Percentiles rank a stretch among this genome's conserved stretches.
phyloP scores from a whole-genome alignment of 306 rosid species.

The Prunus dulcis region DNA sequence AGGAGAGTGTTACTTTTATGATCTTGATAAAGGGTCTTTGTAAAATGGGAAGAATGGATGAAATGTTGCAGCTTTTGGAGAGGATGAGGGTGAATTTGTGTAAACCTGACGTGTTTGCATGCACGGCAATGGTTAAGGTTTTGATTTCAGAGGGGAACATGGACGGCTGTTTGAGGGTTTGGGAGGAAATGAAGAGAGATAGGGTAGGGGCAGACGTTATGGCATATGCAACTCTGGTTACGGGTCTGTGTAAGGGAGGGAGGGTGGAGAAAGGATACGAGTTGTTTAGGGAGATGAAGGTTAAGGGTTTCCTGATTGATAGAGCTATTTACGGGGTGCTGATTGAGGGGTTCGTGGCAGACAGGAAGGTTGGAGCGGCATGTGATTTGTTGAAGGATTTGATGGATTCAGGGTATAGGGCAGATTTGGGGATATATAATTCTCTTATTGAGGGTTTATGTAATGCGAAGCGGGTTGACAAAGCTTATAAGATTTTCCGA shows the following conservation, averaged over 20 bases:
- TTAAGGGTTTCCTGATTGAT: slow-evolving; percentile 64
- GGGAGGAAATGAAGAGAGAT: slow-evolving; percentile 81
- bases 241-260: slow-evolving; percentile 55
- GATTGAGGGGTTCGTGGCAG: slow-evolving; percentile 64
- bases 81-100: slow-evolving; percentile 69
- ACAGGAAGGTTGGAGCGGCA: slow-evolving; percentile 50
- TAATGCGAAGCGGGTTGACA: slow-evolving; percentile 50
- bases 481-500: slow-evolving; percentile 67
- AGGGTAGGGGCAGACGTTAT: slow-evolving; percentile 54
- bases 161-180: slow-evolving; percentile 66
- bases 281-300: slow-evolving; percentile 81
- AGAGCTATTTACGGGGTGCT: slow-evolving; percentile 62
- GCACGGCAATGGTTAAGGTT: slow-evolving; percentile 62
- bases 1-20: slow-evolving; percentile 78
- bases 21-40: slow-evolving; percentile 76
- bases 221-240: slow-evolving; percentile 72
- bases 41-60: slow-evolving; percentile 54
- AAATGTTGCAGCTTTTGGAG: slow-evolving; percentile 57
- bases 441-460: slow-evolving; percentile 77
- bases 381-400: slow-evolving; percentile 76
- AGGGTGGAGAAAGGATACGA: slow-evolving; percentile 56
- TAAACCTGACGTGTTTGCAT: slow-evolving; percentile 79
- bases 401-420: slow-evolving; percentile 67
- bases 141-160: slow-evolving; percentile 51
- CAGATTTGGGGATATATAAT: slow-evolving; percentile 69